Conservation (phyloP, 768 basidiomycete species). For the Trametes cingulata region DNA sequence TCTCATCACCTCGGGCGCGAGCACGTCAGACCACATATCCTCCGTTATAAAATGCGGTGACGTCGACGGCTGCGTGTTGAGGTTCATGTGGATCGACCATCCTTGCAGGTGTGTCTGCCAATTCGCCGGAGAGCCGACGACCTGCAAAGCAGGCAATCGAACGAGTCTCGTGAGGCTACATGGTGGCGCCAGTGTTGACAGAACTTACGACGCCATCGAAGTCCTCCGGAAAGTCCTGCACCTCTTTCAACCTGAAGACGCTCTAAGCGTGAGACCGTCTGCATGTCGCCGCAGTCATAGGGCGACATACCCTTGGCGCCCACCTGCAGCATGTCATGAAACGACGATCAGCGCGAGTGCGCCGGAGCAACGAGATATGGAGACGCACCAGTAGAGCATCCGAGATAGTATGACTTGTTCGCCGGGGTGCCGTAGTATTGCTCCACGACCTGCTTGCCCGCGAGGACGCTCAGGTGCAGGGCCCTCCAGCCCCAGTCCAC, state of each 20-base stretch:
- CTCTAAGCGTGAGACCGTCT: not conserved
- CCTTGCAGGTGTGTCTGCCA: slow-evolving; percentile 27
- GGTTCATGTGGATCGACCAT: slow-evolving; percentile 28
- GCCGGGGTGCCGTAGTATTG: slow-evolving; percentile 27
- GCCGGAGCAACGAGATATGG: not conserved
- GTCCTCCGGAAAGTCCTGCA: slow-evolving; percentile 34
- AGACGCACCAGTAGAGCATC: slow-evolving; percentile 32
- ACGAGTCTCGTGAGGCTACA: not conserved
- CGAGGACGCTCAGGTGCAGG: slow-evolving; percentile 30
- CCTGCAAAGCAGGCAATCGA: slow-evolving; percentile 20
- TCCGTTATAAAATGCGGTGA: slow-evolving; percentile 30
- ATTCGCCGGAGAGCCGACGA: slow-evolving; percentile 35
- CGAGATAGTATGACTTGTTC: slow-evolving; percentile 33
- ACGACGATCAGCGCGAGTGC: not conserved
- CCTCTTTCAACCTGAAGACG: slow-evolving; percentile 24
- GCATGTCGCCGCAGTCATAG: not conserved
- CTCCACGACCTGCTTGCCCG: slow-evolving; percentile 31
- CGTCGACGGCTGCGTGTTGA: slow-evolving; percentile 25
- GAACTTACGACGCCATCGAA: slow-evolving; percentile 34
- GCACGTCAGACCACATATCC: slow-evolving; percentile 28
- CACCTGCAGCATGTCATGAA: slow-evolving; percentile 16
- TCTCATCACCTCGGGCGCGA: slow-evolving; percentile 33
- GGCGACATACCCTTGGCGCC: slow-evolving; percentile 31
- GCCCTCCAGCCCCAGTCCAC: slow-evolving; percentile 33
- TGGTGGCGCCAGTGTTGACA: not conserved